A percentile compares a stretch with the other conserved stretches of the same genome.
These are phyloP conservation scores for Verticillium alfalfae DNA, from an alignment of 2,329 filamentous ascomycete species.

Conservation along the genomic window DNA sequence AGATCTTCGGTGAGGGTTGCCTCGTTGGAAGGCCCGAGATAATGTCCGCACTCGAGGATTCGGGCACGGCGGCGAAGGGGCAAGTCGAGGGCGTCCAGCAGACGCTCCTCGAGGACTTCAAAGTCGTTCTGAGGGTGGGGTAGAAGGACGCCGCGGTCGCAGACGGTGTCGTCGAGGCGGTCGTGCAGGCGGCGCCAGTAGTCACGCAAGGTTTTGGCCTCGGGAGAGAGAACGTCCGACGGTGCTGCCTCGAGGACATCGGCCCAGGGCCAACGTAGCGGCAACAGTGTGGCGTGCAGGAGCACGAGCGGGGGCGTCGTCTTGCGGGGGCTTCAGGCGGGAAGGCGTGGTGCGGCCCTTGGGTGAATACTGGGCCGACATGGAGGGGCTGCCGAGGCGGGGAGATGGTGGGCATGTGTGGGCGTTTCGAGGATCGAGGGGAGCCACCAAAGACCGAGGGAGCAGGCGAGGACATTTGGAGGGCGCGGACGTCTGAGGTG, in stretches of 20 bases:
- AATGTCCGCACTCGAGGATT: slow-evolving; percentile 72
- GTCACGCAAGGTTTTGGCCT: slow-evolving; percentile 47
- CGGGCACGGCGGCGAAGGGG: slow-evolving; percentile 58
- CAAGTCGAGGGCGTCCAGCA: slow-evolving; percentile 59
- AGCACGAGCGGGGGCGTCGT: slow-evolving; percentile 64
- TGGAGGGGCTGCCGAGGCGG: slow-evolving; percentile 48
- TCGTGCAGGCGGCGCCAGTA: slow-evolving; percentile 65
- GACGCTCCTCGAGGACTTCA: slow-evolving; percentile 45
- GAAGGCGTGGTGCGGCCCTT: slow-evolving; percentile 49
- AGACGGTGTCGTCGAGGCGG: slow-evolving; percentile 66
- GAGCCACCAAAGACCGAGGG: slow-evolving; percentile 48
- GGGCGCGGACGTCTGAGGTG: slow-evolving; percentile 61
- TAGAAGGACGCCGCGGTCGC: slow-evolving; percentile 68
- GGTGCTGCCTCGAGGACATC: slow-evolving; percentile 40
- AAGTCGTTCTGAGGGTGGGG: slow-evolving; percentile 77
- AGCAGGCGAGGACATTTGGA: slow-evolving; percentile 67
- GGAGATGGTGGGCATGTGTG: slow-evolving; percentile 41
- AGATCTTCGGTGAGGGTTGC: slow-evolving; percentile 35
- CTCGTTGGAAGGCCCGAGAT: slow-evolving; percentile 56
- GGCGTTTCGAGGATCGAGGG: slow-evolving; percentile 46
- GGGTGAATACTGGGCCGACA: slow-evolving; percentile 47
- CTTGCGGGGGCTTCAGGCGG: slow-evolving; percentile 48
- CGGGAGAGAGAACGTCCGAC: slow-evolving; percentile 34
- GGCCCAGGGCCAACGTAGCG: slow-evolving; percentile 61
- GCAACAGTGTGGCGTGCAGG: slow-evolving; percentile 71